Base-by-base conservation (phyloP, 495 filamentous ascomycete species). In the Penicillium paradoxum region DNA sequence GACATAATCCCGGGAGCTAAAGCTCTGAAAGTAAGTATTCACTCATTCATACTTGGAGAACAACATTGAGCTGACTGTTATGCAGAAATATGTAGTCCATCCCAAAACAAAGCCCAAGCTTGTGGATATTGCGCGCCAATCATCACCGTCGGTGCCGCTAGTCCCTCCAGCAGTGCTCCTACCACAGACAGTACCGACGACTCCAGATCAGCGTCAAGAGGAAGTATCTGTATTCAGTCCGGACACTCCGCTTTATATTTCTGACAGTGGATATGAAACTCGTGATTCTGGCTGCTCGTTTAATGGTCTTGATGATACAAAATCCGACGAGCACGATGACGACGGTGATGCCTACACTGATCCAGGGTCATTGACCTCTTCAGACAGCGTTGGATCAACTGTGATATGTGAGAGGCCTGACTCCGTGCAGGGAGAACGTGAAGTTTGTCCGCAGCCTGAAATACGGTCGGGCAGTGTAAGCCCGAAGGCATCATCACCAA, bases 221-320 rank as follows among this genome's bases (percentile, higher is more conserved):
- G 73, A 76, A 51, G 60, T 76, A 25, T 76, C 73, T 14, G 73
- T 71, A 13, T 76, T 76, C 41, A 76, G 73, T 32, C 73, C 73
- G 22, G 73, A 76, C 29, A 76, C 73, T 0, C 73, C 73, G 6
- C 47, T 70, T 1, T 66, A 73, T 18, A 64, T 69, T 54, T 69
- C 69, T 8, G 71, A 76, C 29, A 73, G 67, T 46, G 72, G 70
- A 0, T 73, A 73, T 53, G 65, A 55, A 2, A 70, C 66, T 15
- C 65, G 69, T 4, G 59, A 60, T 33, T 70, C 63, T 0, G 56
- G 55, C 3, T 63, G 59, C 25, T 72, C 65, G 0, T 48, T 70
- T 7, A 52, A 63, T n/a, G 65, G 58, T 15, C 67, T 50, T 14
- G 49, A 42, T 9, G 59, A 62, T 21, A 58, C 41, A 45, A 66